These are phyloP conservation scores for Gamarada debralockiae DNA, from an alignment of 495 filamentous ascomycete genomes.

Conservation along the genomic window DNA sequence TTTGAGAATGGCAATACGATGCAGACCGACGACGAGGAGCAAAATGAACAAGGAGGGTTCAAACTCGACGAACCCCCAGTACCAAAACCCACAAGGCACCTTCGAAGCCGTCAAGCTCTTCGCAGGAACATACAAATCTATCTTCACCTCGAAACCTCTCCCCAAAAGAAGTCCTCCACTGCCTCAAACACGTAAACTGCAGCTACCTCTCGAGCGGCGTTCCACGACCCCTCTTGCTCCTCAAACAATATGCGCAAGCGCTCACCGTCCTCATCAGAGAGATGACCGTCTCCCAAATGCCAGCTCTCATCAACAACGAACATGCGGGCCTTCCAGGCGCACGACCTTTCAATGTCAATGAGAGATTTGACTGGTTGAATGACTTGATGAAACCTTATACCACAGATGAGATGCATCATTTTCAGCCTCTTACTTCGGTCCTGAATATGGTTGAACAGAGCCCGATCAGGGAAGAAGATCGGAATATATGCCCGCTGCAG, in stretches of 20 bases:
- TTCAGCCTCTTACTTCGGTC: constrained; percentile 39
- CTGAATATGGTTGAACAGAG: constrained; percentile 36
- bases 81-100: not conserved
- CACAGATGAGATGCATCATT: constrained; percentile 29
- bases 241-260: constrained; percentile 54
- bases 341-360: constrained; percentile 11
- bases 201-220: constrained; percentile 43
- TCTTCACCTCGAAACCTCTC: constrained; percentile 7
- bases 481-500: constrained; percentile 21
- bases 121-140: constrained; percentile 16
- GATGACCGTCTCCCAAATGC: constrained; percentile 27
- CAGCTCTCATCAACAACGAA: constrained; percentile 18
- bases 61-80: not conserved
- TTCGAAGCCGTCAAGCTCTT: constrained; percentile 11
- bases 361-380: constrained; percentile 48
- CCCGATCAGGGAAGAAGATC: not conserved
- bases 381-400: constrained; percentile 42
- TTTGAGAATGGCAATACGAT: too few species aligned
- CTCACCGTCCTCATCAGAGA: constrained; percentile 44
- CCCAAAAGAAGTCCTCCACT: not conserved
- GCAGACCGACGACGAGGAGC: too few species aligned
- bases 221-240: constrained; percentile 43
- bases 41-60: constrained; percentile 4
- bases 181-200: constrained; percentile 35
- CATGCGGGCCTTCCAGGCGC: constrained; percentile 15